Percentiles rank a stretch among this genome's conserved stretches.
phyloP scores from a whole-genome alignment of 2,329 filamentous ascomycete species.

The Rutstroemia sydowiana region DNA sequence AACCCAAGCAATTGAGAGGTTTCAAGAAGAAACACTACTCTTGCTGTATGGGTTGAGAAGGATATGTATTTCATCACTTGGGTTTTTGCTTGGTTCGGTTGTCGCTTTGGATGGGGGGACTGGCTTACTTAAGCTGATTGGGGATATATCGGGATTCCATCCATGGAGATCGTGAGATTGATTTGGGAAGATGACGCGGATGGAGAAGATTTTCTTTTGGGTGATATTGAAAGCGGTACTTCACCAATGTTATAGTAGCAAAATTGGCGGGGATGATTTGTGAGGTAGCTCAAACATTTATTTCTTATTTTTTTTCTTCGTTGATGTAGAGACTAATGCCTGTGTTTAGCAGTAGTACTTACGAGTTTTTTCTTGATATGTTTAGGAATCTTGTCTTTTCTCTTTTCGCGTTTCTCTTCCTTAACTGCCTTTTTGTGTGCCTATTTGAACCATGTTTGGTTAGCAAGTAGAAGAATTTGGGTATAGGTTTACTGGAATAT shows the following conservation, averaged over 20 bases:
- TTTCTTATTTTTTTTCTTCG: slow-evolving; percentile 5
- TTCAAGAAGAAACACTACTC: slow-evolving; percentile 20
- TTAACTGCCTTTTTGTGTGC: slow-evolving; percentile 87
- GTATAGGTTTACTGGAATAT: background rate
- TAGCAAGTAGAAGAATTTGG: background rate
- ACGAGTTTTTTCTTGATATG: slow-evolving; percentile 88
- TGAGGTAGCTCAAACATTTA: background rate
- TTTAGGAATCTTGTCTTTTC: slow-evolving; percentile 95
- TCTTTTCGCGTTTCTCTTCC: slow-evolving; percentile 88
- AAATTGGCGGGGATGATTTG: background rate
- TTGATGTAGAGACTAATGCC: slow-evolving; percentile 21
- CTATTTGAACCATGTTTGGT: slow-evolving; percentile 12
- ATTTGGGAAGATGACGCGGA: background rate
- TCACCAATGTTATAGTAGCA: background rate
- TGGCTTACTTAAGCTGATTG: background rate
- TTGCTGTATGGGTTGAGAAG: slow-evolving; percentile 4
- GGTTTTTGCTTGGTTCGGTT: slow-evolving; percentile 9
- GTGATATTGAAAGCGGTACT: background rate
- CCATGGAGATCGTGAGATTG: background rate
- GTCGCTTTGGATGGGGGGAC: background rate
- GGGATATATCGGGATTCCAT: no score
- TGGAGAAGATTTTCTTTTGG: background rate
- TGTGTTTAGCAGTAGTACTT: slow-evolving; percentile 36
- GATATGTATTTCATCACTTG: slow-evolving; percentile 26
- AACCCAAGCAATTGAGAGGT: slow-evolving; percentile 17